Evolutionary conservation across 1,139 yeast species (phyloP).

Genomic region (Suhomyces bolitotheri): DNA sequence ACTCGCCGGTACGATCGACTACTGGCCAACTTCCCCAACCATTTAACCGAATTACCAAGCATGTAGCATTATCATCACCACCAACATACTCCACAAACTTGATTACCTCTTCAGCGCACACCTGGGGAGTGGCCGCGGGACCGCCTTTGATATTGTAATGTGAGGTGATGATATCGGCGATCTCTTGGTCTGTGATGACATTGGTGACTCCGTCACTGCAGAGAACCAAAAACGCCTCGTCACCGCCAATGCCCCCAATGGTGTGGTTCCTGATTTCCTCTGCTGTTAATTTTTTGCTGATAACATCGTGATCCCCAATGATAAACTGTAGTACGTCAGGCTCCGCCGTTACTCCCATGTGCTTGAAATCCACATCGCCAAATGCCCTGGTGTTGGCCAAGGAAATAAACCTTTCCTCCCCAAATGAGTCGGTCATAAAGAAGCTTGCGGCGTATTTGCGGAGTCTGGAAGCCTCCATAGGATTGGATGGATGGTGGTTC

Average conservation of each 20-base stretch:
- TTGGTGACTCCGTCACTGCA: conserved; percentile 88
- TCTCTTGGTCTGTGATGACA: conserved; percentile 81
- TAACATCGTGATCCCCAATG: conserved; percentile 52
- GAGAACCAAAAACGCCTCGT: conserved; percentile 76
- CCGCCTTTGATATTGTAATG: conserved; percentile 69
- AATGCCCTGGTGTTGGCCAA: conserved; percentile 92
- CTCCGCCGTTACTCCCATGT: conserved; percentile 86
- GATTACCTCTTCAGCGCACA: conserved; percentile 81
- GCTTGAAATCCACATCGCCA: conserved; percentile 82
- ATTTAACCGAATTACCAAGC: conserved; percentile 70
- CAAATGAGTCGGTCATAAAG: conserved; percentile 87
- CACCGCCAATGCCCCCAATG: conserved; percentile 65
- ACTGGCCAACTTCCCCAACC: conserved; percentile 97
- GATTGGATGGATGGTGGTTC: conserved; percentile 85
- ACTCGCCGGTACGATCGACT: conserved; percentile 76
- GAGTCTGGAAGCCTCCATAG: conserved; percentile 72
- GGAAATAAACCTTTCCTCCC: conserved; percentile 81
- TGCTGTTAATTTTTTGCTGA: conserved; percentile 33
- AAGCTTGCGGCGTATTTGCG: conserved; percentile 70
- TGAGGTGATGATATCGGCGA: conserved; percentile 79
- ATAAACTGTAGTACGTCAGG: conserved; percentile 77
- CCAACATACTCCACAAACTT: conserved; percentile 84
- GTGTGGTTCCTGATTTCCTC: conserved; percentile 43
- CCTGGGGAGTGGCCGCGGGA: conserved; percentile 76
- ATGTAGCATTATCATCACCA: conserved; percentile 93